Base-by-base conservation (phyloP, 495 filamentous ascomycete species). In the Aspergillus taichungensis region DNA sequence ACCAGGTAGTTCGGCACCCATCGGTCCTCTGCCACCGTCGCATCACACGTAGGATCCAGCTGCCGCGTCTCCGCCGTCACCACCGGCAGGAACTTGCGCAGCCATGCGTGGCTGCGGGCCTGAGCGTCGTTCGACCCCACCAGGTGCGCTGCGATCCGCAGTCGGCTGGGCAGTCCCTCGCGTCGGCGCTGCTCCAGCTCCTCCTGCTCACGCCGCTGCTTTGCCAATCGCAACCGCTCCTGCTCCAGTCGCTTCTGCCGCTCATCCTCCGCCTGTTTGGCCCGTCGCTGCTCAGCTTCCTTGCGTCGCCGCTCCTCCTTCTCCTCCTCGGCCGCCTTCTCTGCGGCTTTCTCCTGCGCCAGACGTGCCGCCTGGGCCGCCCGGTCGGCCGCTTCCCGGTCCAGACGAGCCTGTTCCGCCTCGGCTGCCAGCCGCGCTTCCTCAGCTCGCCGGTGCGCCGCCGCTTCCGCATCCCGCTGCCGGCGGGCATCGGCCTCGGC, bases 1-100 rank as follows among this genome's bases (percentile, higher is more conserved):
- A 81, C 81, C 54, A 89, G 76, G 36, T 83, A 81, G 50, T 88
- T 89, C 28, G 85, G 77, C 52, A 88, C 68, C 84, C 85, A 90
- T 59, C 78, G 74, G 52, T 89, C 85, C 18, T 71, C 62, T 6
- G 67, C 66, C 34, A 68, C 46, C 18, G 75, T 65, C 24, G 41
- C 40, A 13, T 48, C 52, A 55, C 68, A 76, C 13, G 45, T 46
- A 29, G 69, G 63, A 31, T 76, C 64, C 13, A 78, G 62, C 39
- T 77, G 71, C 30, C 56, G 47, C 8, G 69, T 74, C 35, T 64
- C 62, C 9, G 67, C 75, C 32, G 72, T 76, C 12, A 69, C 69
- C 8, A 79, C 53, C 12, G 75, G 75, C 52, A 77, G 65, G 50
- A 73, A 78, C 41, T 71, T 69, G 38, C 59, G 62, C 30, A 76